phyloP scores from a whole-genome alignment of 441 rosid genomes.

The Populus hybrid region DNA sequence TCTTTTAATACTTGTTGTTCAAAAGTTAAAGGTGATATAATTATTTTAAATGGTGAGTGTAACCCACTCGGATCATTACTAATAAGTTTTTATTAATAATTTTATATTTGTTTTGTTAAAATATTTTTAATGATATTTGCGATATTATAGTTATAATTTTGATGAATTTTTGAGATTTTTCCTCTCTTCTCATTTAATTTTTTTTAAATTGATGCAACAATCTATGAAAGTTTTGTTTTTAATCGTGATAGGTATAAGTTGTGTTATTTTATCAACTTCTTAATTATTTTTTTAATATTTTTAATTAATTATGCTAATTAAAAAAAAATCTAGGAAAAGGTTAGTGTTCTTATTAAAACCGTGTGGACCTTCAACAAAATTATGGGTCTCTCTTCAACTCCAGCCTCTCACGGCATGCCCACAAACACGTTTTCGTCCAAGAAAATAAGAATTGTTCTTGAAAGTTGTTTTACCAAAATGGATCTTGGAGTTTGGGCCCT shows the following conservation, averaged over 20 bases:
- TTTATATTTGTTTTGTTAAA: accelerated
- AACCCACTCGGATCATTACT: accelerated
- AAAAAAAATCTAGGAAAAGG: neutral
- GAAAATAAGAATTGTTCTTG: neutral
- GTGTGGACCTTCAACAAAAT: too few relatives aligned
- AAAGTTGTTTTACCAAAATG: neutral
- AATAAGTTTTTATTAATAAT: accelerated
- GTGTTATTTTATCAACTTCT: too few relatives aligned
- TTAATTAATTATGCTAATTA: too few relatives aligned
- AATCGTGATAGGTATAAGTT: too few relatives aligned
- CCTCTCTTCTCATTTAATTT: accelerated
- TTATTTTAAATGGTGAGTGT: accelerated
- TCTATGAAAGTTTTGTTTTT: too few relatives aligned
- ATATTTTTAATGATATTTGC: too few relatives aligned
- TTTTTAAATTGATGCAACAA: too few relatives aligned
- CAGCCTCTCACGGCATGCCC: neutral
- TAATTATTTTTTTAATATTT: too few relatives aligned
- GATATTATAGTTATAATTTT: accelerated
- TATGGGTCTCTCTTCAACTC: neutral
- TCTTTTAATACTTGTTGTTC: too few relatives aligned
- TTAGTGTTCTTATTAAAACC: slow-evolving; percentile 13
- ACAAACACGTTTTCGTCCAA: neutral
- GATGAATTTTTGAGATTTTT: accelerated
- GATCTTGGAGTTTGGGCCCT: neutral
- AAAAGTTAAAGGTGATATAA: accelerated